phyloP scores from a whole-genome alignment of 2,329 filamentous ascomycete species.

The Aspergillus oerlinghausenensis region DNA sequence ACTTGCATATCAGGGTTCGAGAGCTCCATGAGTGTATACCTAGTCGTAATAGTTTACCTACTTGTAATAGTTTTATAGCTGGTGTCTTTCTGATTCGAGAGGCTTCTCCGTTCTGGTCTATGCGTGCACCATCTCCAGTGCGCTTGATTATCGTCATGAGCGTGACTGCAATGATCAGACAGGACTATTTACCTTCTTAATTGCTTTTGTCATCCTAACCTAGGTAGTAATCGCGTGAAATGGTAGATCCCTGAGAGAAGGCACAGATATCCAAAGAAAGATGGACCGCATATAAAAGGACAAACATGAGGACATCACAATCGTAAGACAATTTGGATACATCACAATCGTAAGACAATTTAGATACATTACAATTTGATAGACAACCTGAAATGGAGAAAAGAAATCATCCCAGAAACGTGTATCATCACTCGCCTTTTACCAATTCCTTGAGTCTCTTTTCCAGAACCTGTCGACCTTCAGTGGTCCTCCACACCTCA shows the following conservation, averaged over 20 bases:
- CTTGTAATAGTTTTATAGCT: background rate
- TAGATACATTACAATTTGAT: background rate
- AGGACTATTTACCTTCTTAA: background rate
- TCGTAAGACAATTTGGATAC: background rate
- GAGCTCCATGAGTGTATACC: background rate
- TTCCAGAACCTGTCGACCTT: constrained; percentile 72
- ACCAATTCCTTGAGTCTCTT: constrained; percentile 70
- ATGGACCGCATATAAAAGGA: background rate
- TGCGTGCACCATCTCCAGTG: background rate
- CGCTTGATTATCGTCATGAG: background rate
- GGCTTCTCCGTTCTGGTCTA: background rate
- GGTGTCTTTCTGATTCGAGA: background rate
- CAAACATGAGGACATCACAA: background rate
- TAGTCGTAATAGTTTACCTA: background rate
- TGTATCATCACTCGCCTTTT: constrained; percentile 9
- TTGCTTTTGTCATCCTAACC: background rate
- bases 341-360: background rate
- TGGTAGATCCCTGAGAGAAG: background rate
- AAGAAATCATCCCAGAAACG: background rate
- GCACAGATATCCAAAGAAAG: background rate
- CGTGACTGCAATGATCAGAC: background rate
- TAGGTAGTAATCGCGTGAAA: background rate
- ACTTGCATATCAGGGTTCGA: background rate
- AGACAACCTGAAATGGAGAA: background rate
- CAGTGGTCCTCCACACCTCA: constrained; percentile 72